A percentile compares a stretch with the other conserved stretches of the same genome.
Evolutionary conservation across 2,329 filamentous ascomycete genomes (phyloP).

Genomic region (Lasiodiplodia theobromae): DNA sequence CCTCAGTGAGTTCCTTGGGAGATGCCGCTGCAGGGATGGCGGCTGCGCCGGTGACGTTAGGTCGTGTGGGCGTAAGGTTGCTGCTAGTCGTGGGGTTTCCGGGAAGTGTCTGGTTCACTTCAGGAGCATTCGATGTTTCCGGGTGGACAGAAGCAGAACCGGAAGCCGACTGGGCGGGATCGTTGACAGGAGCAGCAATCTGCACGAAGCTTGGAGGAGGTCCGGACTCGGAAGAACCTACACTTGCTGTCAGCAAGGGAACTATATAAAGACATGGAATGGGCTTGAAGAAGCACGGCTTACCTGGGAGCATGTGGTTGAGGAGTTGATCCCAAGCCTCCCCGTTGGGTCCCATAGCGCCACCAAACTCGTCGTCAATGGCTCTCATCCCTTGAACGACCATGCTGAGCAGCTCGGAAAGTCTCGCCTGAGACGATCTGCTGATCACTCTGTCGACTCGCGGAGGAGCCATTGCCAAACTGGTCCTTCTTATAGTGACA

Average conservation of each 20-base stretch:
- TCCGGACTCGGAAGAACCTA: background rate
- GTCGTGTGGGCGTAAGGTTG: background rate
- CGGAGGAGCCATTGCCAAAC: background rate
- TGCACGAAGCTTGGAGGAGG: background rate
- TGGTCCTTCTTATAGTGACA: background rate
- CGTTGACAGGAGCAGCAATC: background rate
- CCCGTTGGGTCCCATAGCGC: background rate
- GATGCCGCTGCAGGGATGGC: background rate
- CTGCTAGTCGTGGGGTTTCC: background rate
- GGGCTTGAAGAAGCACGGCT: background rate
- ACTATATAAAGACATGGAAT: background rate
- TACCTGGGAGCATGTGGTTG: background rate
- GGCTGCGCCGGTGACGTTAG: background rate
- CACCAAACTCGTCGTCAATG: constrained; percentile 3
- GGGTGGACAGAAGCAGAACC: background rate
- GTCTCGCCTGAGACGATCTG: background rate
- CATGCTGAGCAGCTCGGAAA: constrained; percentile 7
- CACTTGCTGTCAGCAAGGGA: background rate
- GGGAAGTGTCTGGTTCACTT: background rate
- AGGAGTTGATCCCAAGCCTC: constrained; percentile 1
- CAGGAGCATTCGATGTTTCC: background rate
- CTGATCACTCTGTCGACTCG: background rate
- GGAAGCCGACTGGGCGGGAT: background rate
- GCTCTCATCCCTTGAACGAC: background rate
- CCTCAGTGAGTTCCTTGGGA: background rate